Base-by-base conservation (phyloP, 768 basidiomycete species). In the Tricholoma flavovirens region DNA sequence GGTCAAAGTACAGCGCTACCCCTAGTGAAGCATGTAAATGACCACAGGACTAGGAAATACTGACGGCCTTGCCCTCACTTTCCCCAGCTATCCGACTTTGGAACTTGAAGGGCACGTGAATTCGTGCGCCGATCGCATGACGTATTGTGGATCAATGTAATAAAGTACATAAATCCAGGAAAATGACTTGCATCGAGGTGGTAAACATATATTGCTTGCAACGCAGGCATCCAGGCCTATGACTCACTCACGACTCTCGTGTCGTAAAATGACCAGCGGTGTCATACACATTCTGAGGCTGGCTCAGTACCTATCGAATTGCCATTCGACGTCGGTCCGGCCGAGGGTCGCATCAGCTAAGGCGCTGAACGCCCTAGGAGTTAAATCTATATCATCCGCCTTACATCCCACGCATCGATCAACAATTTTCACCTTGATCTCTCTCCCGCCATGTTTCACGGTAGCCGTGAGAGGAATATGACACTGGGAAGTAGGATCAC, bases 341-440 rank as follows among this genome's bases (percentile, higher is more conserved):
- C 69, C 69, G 10, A 67, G 55, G 19, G 32, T 29, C 19, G 43
- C 26, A 59, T 70, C 66, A 15, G 66, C 69, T 11, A 70, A 60
- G 14, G 65, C 66, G 17, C 38, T 50, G 38, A 70, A 70, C 12
- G 67, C 69, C 8, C 59, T 57, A 3, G 67, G 66, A 0, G 69
- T 70, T 49, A 70, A 48, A 51, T 70, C 69, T 36, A 70, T 70
- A 57, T 70, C 69, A 42, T 53, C 68, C 8, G 48, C 3, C 0
- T 32, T 35, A 55, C 84, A 86, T 5, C 60, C 81, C 1, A 52
- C 65, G 62, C 84, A 86, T 17, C 82, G 72, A 63, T 86, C 84
- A 5, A 69, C 68, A 57, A 84, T 69, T 0, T 60, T 62, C 24
- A 81, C 78, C 0, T 64, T 60, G 43, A 79, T 71, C 5, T 60